Evolutionary conservation across 495 filamentous ascomycete species (phyloP).

Genomic region (Lophiostoma macrostomum): DNA sequence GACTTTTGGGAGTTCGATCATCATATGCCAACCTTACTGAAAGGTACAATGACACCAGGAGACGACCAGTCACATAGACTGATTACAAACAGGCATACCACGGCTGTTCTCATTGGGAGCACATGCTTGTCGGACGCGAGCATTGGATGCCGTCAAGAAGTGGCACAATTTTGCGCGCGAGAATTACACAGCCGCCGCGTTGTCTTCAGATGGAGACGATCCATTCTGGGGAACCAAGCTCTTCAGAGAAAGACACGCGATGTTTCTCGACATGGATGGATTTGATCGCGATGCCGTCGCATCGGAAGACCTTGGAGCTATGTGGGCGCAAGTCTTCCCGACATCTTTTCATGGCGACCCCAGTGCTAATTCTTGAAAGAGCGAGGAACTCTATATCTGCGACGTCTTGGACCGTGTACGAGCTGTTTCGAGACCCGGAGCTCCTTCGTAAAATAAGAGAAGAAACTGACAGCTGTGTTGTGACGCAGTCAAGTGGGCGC

Average conservation of each 20-base stretch:
- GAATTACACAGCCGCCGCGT: conserved; percentile 10
- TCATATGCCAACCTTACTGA: not conserved
- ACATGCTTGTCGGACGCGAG: conserved; percentile 30
- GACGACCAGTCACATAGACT: not conserved
- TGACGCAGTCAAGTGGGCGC: too few relatives aligned
- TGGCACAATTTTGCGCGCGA: conserved; percentile 38
- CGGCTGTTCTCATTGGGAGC: conserved; percentile 35
- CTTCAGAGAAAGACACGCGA: conserved; percentile 36
- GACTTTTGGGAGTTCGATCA: conserved; percentile 39
- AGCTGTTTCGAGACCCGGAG: not conserved
- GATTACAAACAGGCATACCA: not conserved
- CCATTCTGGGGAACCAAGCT: conserved; percentile 39
- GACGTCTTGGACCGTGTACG: conserved; percentile 1
- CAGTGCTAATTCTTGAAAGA: not conserved
- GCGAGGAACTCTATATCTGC: not conserved
- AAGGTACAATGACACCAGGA: not conserved
- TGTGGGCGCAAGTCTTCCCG: conserved; percentile 34
- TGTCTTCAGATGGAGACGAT: conserved; percentile 35
- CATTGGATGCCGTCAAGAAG: conserved; percentile 29
- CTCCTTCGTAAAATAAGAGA: not conserved
- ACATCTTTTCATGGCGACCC: not conserved
- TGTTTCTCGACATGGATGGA: conserved; percentile 38
- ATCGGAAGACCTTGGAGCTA: conserved; percentile 35
- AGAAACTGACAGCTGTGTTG: not conserved
- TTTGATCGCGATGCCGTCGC: conserved; percentile 35